These are phyloP conservation scores for Hyaloscypha hepaticicola DNA, from an alignment of 495 filamentous ascomycete genomes.

Conservation along the genomic window DNA sequence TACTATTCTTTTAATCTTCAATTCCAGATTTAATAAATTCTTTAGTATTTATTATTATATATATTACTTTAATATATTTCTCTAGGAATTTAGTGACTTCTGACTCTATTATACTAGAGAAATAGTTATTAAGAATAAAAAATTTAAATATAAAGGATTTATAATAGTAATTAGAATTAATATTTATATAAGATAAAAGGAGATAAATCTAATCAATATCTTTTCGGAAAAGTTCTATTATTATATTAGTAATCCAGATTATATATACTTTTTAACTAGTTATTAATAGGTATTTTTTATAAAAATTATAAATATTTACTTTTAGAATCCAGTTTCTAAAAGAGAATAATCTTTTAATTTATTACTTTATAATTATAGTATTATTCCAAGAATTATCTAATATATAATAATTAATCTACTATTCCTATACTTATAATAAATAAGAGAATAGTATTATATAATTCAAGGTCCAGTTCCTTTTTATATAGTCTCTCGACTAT, in stretches of 20 bases:
- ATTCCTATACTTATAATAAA: background rate
- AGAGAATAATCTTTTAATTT: background rate
- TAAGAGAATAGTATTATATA: constrained; percentile 1
- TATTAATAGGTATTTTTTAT: background rate
- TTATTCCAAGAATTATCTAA: background rate
- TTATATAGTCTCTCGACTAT: background rate
- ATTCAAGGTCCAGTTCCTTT: background rate
- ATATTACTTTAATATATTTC: background rate
- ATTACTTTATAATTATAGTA: background rate
- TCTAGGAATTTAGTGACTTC: background rate
- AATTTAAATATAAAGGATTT: background rate
- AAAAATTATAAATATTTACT: background rate
- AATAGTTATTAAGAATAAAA: background rate
- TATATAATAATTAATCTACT: background rate
- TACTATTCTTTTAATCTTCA: background rate
- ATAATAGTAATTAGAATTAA: background rate
- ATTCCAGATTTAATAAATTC: background rate
- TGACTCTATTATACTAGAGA: background rate
- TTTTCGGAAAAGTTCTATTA: background rate
- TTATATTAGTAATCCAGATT: background rate
- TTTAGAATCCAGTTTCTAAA: background rate
- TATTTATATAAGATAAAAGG: background rate
- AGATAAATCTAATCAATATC: background rate
- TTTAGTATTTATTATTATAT: background rate
- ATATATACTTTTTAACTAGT: background rate